These are phyloP conservation scores for Aspergillus nidulans DNA, from an alignment of 495 filamentous ascomycete species.

Conservation along the genomic window DNA sequence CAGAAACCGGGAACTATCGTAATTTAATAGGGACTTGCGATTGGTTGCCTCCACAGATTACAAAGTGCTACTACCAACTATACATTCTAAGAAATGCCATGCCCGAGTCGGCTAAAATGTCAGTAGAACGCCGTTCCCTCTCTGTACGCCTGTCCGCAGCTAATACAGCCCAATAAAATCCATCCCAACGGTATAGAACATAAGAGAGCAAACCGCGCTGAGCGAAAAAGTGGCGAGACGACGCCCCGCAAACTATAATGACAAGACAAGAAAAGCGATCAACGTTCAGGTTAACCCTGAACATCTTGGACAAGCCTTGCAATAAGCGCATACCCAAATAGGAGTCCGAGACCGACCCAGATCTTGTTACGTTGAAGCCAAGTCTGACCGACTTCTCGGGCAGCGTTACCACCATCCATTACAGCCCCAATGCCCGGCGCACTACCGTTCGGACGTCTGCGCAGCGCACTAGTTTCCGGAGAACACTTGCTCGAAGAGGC, in stretches of 20 bases:
- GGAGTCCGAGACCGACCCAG: conserved; percentile 56
- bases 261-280: conserved; percentile 12
- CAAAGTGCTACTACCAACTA: no score
- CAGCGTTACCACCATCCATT: conserved; percentile 68
- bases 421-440: conserved; percentile 71
- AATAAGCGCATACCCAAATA: conserved; percentile 77
- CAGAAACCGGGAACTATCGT: background rate
- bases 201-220: background rate
- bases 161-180: conserved; percentile 5
- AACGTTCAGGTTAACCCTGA: conserved; percentile 25
- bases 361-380: conserved; percentile 78
- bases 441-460: conserved; percentile 62
- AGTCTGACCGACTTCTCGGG: conserved; percentile 69
- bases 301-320: conserved; percentile 65
- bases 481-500: conserved; percentile 40
- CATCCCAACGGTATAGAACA: conserved; percentile 5
- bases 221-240: conserved; percentile 5
- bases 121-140: conserved; percentile 18
- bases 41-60: no score
- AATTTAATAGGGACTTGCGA: no score
- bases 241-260: conserved; percentile 16
- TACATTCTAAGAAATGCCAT: no score
- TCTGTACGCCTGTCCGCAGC: conserved; percentile 12
- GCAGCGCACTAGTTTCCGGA: conserved; percentile 63
- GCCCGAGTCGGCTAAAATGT: no score